A percentile compares a stretch with the other conserved stretches of the same genome.
phyloP scores from a whole-genome alignment of 2,329 filamentous ascomycete genomes.

The Diaporthe helianthi region DNA sequence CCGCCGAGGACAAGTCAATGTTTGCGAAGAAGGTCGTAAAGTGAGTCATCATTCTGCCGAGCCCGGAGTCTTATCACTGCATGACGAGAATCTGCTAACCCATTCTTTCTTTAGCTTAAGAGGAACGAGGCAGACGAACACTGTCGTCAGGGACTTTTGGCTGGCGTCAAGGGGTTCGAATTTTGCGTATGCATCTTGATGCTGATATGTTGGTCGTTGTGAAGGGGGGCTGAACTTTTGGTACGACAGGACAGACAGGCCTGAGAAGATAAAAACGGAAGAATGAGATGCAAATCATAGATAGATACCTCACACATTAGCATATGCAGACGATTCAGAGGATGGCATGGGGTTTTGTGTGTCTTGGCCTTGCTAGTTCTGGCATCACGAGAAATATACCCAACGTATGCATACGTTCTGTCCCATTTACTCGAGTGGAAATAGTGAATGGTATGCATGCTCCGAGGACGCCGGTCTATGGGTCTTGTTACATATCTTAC shows the following conservation, averaged over 20 bases:
- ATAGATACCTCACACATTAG: slow-evolving; percentile 16
- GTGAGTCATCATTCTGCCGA: slow-evolving; percentile 48
- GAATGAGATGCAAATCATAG: slow-evolving; percentile 21
- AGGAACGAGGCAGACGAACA: slow-evolving; percentile 69
- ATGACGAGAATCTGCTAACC: neutral
- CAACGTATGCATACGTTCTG: neutral
- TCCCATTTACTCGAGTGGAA: neutral
- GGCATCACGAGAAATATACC: neutral
- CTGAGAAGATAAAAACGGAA: neutral
- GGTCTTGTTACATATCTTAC: neutral
- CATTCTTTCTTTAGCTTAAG: slow-evolving; percentile 58
- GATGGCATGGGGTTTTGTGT: neutral
- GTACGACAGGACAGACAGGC: neutral
- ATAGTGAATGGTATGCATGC: neutral
- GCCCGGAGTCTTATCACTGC: slow-evolving; percentile 10
- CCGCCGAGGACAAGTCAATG: slow-evolving; percentile 62
- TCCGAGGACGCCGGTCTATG: neutral
- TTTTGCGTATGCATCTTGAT: slow-evolving; percentile 66
- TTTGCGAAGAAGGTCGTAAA: slow-evolving; percentile 73
- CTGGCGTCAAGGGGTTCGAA: slow-evolving; percentile 67
- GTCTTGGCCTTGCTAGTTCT: too few relatives aligned
- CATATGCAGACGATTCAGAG: neutral
- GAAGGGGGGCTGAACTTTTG: too few relatives aligned
- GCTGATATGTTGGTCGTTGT: neutral
- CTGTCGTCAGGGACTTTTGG: slow-evolving; percentile 76